phyloP scores from a whole-genome alignment of 495 filamentous ascomycete genomes.

The Hyaloscypha hepaticicola region DNA sequence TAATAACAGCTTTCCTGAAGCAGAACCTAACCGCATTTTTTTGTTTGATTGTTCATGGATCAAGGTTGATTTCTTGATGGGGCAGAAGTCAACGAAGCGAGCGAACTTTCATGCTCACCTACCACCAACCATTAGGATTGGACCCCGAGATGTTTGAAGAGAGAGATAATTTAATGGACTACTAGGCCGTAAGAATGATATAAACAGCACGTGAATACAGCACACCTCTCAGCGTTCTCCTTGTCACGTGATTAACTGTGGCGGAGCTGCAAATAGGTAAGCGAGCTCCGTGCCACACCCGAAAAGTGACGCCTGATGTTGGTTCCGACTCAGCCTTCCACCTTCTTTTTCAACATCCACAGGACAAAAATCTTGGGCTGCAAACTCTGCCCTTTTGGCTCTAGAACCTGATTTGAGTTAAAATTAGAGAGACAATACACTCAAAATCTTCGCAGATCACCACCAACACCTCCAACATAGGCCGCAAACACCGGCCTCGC shows the following conservation, averaged over 20 bases:
- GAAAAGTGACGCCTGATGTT: not conserved
- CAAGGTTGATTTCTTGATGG: too few relatives aligned
- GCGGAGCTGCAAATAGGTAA: not conserved
- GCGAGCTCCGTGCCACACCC: not conserved
- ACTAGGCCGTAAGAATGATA: too few relatives aligned
- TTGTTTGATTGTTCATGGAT: too few relatives aligned
- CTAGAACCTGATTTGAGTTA: too few relatives aligned
- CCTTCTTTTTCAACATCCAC: not conserved
- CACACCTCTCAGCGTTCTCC: not conserved
- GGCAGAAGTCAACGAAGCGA: too few relatives aligned
- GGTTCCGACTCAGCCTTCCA: not conserved
- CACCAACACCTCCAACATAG: constrained; percentile 17
- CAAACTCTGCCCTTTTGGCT: too few relatives aligned
- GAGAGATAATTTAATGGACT: too few relatives aligned
- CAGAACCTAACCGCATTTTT: too few relatives aligned
- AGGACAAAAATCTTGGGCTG: not conserved
- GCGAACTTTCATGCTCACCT: too few relatives aligned
- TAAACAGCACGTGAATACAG: too few relatives aligned
- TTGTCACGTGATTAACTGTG: not conserved
- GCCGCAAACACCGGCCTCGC: constrained; percentile 26
- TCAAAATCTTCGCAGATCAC: not conserved
- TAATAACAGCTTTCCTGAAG: not conserved
- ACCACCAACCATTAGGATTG: too few relatives aligned
- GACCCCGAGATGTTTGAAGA: too few relatives aligned
- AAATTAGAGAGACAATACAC: not conserved